Conservation (phyloP, 768 basidiomycete species). For the Roridomyces roridus region DNA sequence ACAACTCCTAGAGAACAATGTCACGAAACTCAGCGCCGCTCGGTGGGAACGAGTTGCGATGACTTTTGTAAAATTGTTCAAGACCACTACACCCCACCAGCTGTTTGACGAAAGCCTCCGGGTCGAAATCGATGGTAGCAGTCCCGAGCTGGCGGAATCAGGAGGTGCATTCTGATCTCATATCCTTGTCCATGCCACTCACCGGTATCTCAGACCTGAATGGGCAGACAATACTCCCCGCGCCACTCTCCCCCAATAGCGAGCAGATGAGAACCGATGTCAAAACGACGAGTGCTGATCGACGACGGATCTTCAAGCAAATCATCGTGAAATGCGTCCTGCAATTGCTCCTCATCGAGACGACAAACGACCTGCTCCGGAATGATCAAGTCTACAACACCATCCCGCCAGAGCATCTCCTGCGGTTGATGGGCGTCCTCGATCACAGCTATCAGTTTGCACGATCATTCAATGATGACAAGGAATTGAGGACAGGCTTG, state of each 20-base stretch:
- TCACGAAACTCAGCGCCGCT: slow-evolving; percentile 79
- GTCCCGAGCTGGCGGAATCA: slow-evolving; percentile 60
- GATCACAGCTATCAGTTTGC: slow-evolving; percentile 99
- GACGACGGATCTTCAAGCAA: slow-evolving; percentile 92
- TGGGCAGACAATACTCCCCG: slow-evolving; percentile 77
- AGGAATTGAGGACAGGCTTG: slow-evolving; percentile 92
- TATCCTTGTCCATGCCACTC: not conserved
- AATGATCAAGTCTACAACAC: slow-evolving; percentile 91
- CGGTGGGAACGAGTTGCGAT: slow-evolving; percentile 93
- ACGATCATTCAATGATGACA: slow-evolving; percentile 96
- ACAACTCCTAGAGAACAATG: slow-evolving; percentile 93
- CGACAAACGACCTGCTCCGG: slow-evolving; percentile 92
- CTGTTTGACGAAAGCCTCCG: slow-evolving; percentile 92
- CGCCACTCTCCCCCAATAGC: slow-evolving; percentile 82
- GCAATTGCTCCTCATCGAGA: slow-evolving; percentile 95
- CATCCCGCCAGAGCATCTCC: slow-evolving; percentile 92
- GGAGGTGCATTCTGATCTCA: slow-evolving; percentile 31
- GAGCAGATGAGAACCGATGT: slow-evolving; percentile 55
- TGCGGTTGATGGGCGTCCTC: slow-evolving; percentile 93
- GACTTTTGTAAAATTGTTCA: slow-evolving; percentile 95
- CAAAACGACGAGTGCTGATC: slow-evolving; percentile 66
- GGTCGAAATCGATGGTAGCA: slow-evolving; percentile 74
- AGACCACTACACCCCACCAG: slow-evolving; percentile 96
- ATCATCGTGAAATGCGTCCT: slow-evolving; percentile 99
- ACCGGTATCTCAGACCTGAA: slow-evolving; percentile 54